Base-by-base conservation (phyloP, 495 filamentous ascomycete species). In the Polyplosphaeria fusca region DNA sequence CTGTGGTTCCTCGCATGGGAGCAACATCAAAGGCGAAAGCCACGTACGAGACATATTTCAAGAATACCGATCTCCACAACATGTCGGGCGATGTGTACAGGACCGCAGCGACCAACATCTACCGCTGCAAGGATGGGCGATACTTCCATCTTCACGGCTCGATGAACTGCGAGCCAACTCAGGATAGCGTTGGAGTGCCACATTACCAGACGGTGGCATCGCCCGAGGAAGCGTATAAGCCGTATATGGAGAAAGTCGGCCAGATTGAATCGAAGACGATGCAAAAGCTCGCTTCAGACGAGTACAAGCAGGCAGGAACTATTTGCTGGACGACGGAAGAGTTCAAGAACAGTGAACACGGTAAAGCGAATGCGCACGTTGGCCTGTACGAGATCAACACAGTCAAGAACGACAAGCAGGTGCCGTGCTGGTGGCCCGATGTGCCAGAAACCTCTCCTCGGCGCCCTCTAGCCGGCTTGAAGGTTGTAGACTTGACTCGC, bases 401-500 rank as follows among this genome's bases (percentile, higher is more conserved):
- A 35, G 58, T 67, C 20, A 64, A 63, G 11, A 61, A 52, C 41
- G 26, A 64, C 5, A 64, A 39, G 7, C 69, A 78, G 41, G 58
- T 67, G 11, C 66, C 76, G n/a, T 68, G 68, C 46, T 79, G 64
- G 72, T 77, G 75, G 73, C 65, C 70, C 7, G 60, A 67, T 3
- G 48, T 58, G 2, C 59, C 68, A 16, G 47, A 76, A 70, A 60
- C 76, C 0, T 68, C 67, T 24, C 50, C 73, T 2, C 54, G 52
- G 18, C 65, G 76, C 24, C 81, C 82, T 0, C 64, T 86, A 13
- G 79, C 77, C 0, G 80, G 81, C 0, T 66, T 85, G 37, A 86
- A 83, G 64, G 74, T 85, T 3, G 64, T 86, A 16, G 82, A 84
- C 44, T 67, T 84, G 35, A 79, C 80, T 1, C 69, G 82, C 20